Base-by-base conservation (phyloP, 139 green algal species). In the Asterochloris sp. region DNA sequence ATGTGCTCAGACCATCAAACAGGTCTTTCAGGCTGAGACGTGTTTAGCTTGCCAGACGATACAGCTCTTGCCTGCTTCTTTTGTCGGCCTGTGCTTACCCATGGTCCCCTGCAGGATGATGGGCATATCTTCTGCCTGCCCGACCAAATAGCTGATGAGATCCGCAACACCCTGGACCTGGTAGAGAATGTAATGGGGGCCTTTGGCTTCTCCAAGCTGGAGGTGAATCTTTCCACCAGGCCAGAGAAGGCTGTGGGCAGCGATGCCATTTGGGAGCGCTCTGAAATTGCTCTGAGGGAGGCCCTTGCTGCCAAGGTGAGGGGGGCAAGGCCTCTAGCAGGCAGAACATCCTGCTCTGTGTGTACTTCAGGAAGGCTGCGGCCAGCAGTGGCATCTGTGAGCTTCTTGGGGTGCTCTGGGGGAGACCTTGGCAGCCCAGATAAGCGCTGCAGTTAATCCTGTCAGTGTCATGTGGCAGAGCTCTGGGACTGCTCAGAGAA, bases 111-210 rank as follows among this genome's bases (percentile, higher is more conserved):
- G 29, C 94, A 99, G 91, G 97, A 99, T 84, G 97, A 99, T 86
- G 97, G 90, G 0, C 97, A 99, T 90, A 98, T 99, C 84, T 99
- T 99, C 87, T 99, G 97, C 89, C 88, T 98, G 83, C 97, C 96
- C 0, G 78, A 89, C 60, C 96, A 99, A 87, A 95, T 98, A 62
- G 84, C 88, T 21, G 78, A 62, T 4, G 96, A 99, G 86, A 98
- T 98, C 79, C 62, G 83, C 21, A 87, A 90, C 28, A 92, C 98
- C 81, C 88, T 99, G 81, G 89, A 97, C 84, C 84, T 98, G 66
- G 90, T 93, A 11, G 93, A 98, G 88, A 85, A 94, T 19, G 87
- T 98, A 38, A 91, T 99, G 80, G 86, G 84, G 10, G 90, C 92
- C 15, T 99, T 99, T 88, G 97, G 95, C 0, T 99, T 99, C 89